These are phyloP conservation scores for Passiflora organensis DNA, from an alignment of 345 rosid species.

Conservation along the genomic window DNA sequence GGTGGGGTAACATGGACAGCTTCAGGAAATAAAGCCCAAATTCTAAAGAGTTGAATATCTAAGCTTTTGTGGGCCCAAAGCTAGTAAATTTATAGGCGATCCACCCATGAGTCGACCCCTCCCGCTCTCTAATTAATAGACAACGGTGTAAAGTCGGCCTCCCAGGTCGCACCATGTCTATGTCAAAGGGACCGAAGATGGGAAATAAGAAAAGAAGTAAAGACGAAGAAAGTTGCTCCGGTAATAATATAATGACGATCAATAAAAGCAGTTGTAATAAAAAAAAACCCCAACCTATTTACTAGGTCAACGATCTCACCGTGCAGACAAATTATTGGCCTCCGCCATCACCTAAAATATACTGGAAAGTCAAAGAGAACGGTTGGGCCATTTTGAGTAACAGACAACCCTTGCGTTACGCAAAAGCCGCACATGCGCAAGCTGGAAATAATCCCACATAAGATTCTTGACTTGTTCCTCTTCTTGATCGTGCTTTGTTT, in stretches of 20 bases:
- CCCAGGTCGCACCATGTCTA: too few species aligned
- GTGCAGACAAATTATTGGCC: background rate
- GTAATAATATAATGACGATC: too few species aligned
- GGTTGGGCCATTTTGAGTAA: background rate
- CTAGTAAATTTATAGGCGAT: background rate
- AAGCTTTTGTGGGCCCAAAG: background rate
- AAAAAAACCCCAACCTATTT: background rate
- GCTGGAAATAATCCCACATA: background rate
- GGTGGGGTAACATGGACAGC: background rate
- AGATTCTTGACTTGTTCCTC: too few species aligned
- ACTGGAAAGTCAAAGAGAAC: too few species aligned
- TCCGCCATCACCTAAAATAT: too few species aligned
- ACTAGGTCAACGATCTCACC: background rate
- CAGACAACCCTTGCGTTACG: background rate
- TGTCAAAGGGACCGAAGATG: too few species aligned
- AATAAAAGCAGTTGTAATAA: too few species aligned
- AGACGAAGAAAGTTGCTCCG: too few species aligned
- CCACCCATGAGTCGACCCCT: background rate
- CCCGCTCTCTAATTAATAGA: background rate
- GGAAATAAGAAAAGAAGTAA: too few species aligned
- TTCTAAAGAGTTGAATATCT: background rate
- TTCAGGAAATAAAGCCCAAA: background rate
- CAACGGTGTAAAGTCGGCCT: conserved; percentile 1
- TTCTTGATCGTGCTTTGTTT: background rate
- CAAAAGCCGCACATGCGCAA: background rate